Evolutionary conservation across 257 asterid species (phyloP).

Genomic region (Leptodermis oblonga): DNA sequence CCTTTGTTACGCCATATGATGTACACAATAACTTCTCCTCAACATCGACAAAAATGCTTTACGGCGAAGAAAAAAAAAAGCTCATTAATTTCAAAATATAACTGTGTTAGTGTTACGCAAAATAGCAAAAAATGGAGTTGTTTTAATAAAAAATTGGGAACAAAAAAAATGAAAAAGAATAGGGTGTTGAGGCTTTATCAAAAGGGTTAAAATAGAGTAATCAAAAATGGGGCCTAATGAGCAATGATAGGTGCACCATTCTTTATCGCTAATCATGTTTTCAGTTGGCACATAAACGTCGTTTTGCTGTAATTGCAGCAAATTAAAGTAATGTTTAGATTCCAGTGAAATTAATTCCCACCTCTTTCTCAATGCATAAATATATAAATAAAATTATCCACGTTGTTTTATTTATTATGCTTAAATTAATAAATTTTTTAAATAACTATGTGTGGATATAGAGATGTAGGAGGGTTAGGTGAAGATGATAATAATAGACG

Average conservation of each 20-base stretch:
- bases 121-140: too few species aligned
- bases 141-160: neutral
- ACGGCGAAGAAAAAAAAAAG: too few species aligned
- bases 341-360: constrained; percentile 1
- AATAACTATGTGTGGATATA: neutral
- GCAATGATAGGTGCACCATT: constrained; percentile 24
- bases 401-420: neutral
- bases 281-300: constrained; percentile 55
- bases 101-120: too few species aligned
- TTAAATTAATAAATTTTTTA: too few species aligned
- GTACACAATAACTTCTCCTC: too few species aligned
- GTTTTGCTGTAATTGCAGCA: constrained; percentile 45
- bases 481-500: neutral
- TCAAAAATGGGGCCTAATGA: constrained; percentile 38
- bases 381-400: neutral
- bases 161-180: too few species aligned
- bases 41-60: too few species aligned
- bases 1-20: too few species aligned
- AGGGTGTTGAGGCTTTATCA: constrained; percentile 42
- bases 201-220: constrained; percentile 38
- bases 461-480: constrained; percentile 1
- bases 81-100: too few species aligned
- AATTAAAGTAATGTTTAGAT: constrained; percentile 21
- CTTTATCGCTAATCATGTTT: constrained; percentile 25
- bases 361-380: constrained; percentile 1